phyloP scores from a whole-genome alignment of 768 basidiomycete genomes.

The Hericium alpestre region DNA sequence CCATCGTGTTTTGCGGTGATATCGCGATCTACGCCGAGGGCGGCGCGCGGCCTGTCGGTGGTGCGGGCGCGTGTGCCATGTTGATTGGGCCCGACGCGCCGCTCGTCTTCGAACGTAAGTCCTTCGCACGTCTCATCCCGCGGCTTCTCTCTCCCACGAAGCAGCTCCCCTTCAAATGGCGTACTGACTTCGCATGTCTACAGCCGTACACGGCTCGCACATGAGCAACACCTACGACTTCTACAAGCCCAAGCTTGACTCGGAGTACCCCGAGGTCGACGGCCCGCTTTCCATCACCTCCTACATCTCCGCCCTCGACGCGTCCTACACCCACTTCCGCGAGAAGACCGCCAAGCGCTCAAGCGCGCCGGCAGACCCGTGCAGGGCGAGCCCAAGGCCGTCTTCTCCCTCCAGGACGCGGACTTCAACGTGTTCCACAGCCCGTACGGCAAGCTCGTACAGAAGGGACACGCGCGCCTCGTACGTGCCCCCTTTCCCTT shows the following conservation, averaged over 20 bases:
- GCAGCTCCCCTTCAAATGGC: not conserved
- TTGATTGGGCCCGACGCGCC: conserved; percentile 94
- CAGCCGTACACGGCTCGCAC: conserved; percentile 89
- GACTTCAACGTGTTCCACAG: conserved; percentile 94
- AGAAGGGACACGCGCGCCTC: conserved; percentile 89
- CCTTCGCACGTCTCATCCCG: not conserved
- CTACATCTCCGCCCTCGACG: conserved; percentile 87
- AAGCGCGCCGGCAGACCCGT: conserved; percentile 19
- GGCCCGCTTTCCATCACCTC: conserved; percentile 91
- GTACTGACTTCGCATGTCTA: conserved; percentile 5
- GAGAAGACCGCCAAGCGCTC: conserved; percentile 63
- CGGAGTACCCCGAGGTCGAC: conserved; percentile 93
- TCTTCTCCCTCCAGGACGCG: conserved; percentile 69
- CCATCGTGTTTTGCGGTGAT: conserved; percentile 91
- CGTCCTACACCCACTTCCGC: conserved; percentile 72
- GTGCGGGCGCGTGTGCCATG: conserved; percentile 88
- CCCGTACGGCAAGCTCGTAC: conserved; percentile 96
- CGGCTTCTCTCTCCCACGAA: not conserved
- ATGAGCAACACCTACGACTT: conserved; percentile 98
- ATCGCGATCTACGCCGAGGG: conserved; percentile 98
- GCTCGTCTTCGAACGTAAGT: conserved; percentile 86
- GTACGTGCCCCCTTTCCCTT: conserved; percentile 20
- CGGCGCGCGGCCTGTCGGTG: conserved; percentile 86
- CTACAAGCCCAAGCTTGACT: conserved; percentile 92
- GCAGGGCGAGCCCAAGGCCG: conserved; percentile 22